Evolutionary conservation across 768 basidiomycete genomes (phyloP), one percentile per base, ranked within the genome.

Genomic region (Boletales sp.): DNA sequence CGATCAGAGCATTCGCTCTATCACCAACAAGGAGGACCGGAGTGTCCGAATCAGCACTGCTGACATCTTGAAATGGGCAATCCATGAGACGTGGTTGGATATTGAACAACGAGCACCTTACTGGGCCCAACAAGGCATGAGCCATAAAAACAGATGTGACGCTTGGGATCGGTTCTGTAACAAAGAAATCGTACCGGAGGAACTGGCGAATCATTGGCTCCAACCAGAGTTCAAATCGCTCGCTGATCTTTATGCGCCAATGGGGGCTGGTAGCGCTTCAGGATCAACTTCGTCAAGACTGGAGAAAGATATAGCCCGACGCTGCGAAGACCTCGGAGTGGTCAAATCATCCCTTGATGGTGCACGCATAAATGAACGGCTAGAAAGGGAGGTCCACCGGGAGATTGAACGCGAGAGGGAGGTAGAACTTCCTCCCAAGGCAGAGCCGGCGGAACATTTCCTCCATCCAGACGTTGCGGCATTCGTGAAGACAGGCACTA

Each of bases 11-110:
- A 30, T 42, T n/a, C 41, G 41, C 18, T 30, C n/a, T 25, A 2
- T 18, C 13, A 19, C 57, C 19, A 28, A 13, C 14, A 66, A 65
- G 19, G 31, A 9, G 1, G 21, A 49, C 28, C 38, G 4, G 0
- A 41, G 57, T 8, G 2, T 3, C 2, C 32, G 2, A 0, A 33
- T 57, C 21, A 31, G 31, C 4, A 49, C 64, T 1, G 30, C 41
- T 10, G 70, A 78, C 42, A 58, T 79, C 32, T 37, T 78, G 5
- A 56, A 59, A 17, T 79, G 78, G 78, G 58, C 68, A 1, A 74
- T 79, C 61, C 56, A 50, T 1, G 70, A 76, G 50, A 77, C 77
- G 8, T 77, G 74, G 53, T 40, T 31, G 0, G 63, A 74, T 30
- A 72, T 77, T 36, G 53, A 67, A 25, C 66, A 62, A 18, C 57